Evolutionary conservation across 2,329 filamentous ascomycete genomes (phyloP), one percentile per base, ranked within the genome.

Genomic region (Scedosporium boydii): DNA sequence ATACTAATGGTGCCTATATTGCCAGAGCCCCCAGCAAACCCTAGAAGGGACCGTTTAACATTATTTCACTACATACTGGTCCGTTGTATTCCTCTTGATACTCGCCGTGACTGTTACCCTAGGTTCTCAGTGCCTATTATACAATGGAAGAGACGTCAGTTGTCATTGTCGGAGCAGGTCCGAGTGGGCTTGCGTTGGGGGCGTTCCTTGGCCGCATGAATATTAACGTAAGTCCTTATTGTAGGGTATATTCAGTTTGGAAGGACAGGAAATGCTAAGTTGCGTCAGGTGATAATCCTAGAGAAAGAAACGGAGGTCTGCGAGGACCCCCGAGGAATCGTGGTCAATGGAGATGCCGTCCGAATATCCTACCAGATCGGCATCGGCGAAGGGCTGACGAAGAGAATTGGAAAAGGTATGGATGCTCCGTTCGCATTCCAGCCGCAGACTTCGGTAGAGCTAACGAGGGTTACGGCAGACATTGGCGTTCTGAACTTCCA

Each of bases 91-190:
- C 27, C 27, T 55, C 38, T n/a, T n/a, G 26, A 26, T n/a, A 34
- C 26, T 27, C 14, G 10, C 10, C 38, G 29, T 59, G 10, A 29
- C 18, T 53, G 16, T 12, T 53, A 23, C 12, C 16, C 48, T 21
- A 12, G 48, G 21, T 12, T 9, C 21, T 21, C 42, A 46, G 21
- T 21, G 10, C 21, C 18, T 26, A 29, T 26, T 18, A 4, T 46
- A 18, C 18, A 59, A 59, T 59, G 58, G 58, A 59, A 21, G 58
- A 59, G 41, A 48, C 58, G 9, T 46, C 38, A 2, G 6, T 53
- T 44, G 48, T 70, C 64, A 14, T 61, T 23, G 58, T 59, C 38
- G 58, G 58, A 14, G 58, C 58, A 5, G 58, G 58, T 21, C 58
- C 58, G 21, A 59, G 58, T 27, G 58, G 58, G 38, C 58, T 59